phyloP scores from a whole-genome alignment of 192 early-diverging fungal species.

The Pilaira anomala region DNA sequence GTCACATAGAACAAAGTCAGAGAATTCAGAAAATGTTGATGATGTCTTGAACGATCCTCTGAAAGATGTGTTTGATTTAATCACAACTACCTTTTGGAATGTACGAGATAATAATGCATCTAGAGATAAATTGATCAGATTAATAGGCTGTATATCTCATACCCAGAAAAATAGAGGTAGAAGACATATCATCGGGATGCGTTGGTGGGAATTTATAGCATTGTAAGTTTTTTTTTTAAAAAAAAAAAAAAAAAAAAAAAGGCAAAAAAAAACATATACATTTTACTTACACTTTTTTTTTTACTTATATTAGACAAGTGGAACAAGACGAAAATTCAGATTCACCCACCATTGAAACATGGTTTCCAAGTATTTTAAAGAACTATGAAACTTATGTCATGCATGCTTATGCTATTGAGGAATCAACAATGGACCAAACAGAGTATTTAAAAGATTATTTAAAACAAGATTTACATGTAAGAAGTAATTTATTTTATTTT shows the following conservation, averaged over 20 bases:
- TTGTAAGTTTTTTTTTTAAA: constrained; percentile 10
- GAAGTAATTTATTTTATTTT: too few relatives aligned
- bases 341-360: background rate
- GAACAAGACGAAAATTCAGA: background rate
- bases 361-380: constrained; percentile 1
- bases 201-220: constrained; percentile 34
- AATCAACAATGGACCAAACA: background rate
- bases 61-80: constrained; percentile 25
- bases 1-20: background rate
- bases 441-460: constrained; percentile 11
- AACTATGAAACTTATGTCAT: constrained; percentile 11
- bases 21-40: constrained; percentile 12
- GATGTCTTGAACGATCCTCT: constrained; percentile 8
- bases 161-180: constrained; percentile 4
- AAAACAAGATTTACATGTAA: constrained; percentile 13
- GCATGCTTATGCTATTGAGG: constrained; percentile 3
- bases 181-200: constrained; percentile 26
- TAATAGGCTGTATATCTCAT: constrained; percentile 19
- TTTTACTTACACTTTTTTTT: too few relatives aligned
- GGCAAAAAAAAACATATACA: background rate
- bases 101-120: background rate
- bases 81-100: constrained; percentile 24
- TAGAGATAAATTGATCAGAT: constrained; percentile 15
- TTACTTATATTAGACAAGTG: background rate
- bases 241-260: background rate